phyloP scores from a whole-genome alignment of 257 asterid genomes.

The Nicotiana sylvestris region DNA sequence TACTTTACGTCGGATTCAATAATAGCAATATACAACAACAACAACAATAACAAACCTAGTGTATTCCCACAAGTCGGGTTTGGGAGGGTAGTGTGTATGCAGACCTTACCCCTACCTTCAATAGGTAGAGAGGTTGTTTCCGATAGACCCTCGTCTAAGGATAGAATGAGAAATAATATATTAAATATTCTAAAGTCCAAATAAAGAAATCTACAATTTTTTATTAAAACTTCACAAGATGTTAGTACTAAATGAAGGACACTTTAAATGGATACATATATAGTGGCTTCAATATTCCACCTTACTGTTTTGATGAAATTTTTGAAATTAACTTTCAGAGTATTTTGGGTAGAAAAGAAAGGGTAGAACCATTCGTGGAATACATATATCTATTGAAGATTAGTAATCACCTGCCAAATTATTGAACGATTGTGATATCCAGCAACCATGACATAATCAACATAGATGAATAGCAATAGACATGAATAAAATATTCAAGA shows the following conservation, averaged over 20 bases:
- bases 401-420: slow-evolving; percentile 52
- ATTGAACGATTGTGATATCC: slow-evolving; percentile 45
- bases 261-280: not conserved
- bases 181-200: not conserved
- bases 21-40: too few species aligned
- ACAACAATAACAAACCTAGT: too few species aligned
- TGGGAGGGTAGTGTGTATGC: too few species aligned
- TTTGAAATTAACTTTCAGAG: not conserved
- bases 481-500: too few species aligned
- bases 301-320: not conserved
- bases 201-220: not conserved
- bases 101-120: too few species aligned
- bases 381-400: slow-evolving; percentile 2
- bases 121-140: too few species aligned
- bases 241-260: not conserved
- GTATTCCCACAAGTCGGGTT: too few species aligned
- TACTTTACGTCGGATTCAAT: too few species aligned
- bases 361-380: not conserved
- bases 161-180: not conserved
- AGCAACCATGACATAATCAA: slow-evolving; percentile 56
- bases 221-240: not conserved
- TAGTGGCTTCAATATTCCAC: not conserved
- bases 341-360: slow-evolving; percentile 1
- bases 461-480: slow-evolving; percentile 38
- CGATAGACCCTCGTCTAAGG: too few species aligned